A percentile compares a stretch with the other conserved stretches of the same genome.
These are phyloP conservation scores for Nakazawaea pomicola DNA, from an alignment of 805 yeast genomes.

Conservation along the genomic window DNA sequence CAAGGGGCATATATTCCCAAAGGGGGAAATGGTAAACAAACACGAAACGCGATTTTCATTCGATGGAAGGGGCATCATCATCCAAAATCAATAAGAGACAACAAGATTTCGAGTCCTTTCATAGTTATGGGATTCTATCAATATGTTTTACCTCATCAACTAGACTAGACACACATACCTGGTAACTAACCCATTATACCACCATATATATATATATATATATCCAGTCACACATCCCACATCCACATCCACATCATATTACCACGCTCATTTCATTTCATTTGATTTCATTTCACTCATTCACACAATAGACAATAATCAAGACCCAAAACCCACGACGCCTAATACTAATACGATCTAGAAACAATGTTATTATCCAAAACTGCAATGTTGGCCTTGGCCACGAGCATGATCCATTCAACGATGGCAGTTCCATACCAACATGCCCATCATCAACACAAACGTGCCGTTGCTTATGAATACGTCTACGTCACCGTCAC, in stretches of 20 bases:
- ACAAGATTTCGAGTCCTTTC: too few species aligned
- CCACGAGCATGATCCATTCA: constrained; percentile 18
- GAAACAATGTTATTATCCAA: constrained; percentile 11
- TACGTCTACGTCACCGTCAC: constrained; percentile 48
- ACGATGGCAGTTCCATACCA: constrained; percentile 28
- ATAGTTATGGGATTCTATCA: too few species aligned
- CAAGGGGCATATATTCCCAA: too few species aligned
- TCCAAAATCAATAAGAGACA: too few species aligned
- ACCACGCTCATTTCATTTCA: too few species aligned
- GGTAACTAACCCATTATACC: too few species aligned
- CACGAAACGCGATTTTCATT: background rate
- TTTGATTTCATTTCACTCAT: too few species aligned
- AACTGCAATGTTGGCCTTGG: constrained; percentile 21
- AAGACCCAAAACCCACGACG: too few species aligned
- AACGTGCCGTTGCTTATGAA: constrained; percentile 48
- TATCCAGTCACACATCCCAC: too few species aligned
- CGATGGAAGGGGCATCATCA: background rate
- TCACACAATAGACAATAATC: background rate
- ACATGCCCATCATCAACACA: constrained; percentile 61
- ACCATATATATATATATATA: too few species aligned
- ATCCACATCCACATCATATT: constrained; percentile 1
- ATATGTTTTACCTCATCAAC: too few species aligned
- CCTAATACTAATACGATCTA: background rate
- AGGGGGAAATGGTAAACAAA: background rate
- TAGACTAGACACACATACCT: too few species aligned